phyloP scores from a whole-genome alignment of 2,329 filamentous ascomycete genomes.

The Curvularia eragrostidis region DNA sequence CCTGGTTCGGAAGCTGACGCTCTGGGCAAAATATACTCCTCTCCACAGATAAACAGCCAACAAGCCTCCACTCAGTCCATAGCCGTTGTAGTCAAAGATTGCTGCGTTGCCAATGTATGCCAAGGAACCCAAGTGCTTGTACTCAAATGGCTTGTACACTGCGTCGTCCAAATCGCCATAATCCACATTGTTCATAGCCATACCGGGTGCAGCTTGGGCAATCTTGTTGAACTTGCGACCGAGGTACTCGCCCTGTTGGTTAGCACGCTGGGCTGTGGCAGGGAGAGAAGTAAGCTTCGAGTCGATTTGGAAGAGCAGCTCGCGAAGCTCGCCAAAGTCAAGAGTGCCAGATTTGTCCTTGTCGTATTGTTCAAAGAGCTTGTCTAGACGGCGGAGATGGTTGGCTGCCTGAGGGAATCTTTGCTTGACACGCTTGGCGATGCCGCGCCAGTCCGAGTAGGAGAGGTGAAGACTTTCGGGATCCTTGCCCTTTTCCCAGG shows the following conservation, averaged over 20 bases:
- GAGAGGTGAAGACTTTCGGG: conserved; percentile 85
- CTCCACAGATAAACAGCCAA: conserved; percentile 96
- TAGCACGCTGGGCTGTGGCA: conserved; percentile 92
- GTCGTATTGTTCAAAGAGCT: conserved; percentile 90
- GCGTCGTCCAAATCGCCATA: conserved; percentile 92
- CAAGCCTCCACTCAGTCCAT: conserved; percentile 80
- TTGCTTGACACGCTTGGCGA: conserved; percentile 82
- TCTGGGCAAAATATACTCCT: conserved; percentile 96
- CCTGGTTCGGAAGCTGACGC: conserved; percentile 88
- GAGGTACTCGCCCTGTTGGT: conserved; percentile 94
- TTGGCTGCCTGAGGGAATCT: conserved; percentile 89
- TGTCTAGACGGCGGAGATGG: conserved; percentile 88
- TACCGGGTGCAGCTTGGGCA: conserved; percentile 75
- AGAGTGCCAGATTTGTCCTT: conserved; percentile 91
- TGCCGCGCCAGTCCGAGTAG: conserved; percentile 85
- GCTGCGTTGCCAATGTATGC: conserved; percentile 97
- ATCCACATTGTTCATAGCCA: conserved; percentile 78
- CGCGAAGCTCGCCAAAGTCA: conserved; percentile 88
- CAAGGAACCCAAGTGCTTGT: conserved; percentile 86
- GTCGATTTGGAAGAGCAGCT: conserved; percentile 91
- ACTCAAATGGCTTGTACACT: conserved; percentile 93
- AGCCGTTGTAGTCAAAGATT: conserved; percentile 86
- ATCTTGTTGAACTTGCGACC: conserved; percentile 94
- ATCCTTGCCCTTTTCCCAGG: conserved; percentile 90
- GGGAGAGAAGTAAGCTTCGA: conserved; percentile 92